These are phyloP conservation scores for Ophiostoma angusticollis DNA, from an alignment of 2,329 filamentous ascomycete species.

Conservation along the genomic window DNA sequence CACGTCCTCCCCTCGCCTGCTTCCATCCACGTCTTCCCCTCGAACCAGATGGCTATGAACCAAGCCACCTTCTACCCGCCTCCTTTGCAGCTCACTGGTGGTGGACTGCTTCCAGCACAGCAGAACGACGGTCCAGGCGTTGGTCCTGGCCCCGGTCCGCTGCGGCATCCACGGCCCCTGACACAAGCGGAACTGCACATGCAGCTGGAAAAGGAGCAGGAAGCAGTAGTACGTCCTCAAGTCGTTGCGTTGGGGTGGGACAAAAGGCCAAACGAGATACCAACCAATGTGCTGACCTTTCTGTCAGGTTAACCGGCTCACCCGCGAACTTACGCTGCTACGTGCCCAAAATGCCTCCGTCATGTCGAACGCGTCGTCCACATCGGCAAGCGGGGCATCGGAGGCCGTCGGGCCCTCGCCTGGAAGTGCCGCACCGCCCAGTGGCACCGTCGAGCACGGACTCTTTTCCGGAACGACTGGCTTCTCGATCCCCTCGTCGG, in stretches of 20 bases:
- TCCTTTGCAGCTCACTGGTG: conserved; percentile 11
- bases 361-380: conserved; percentile 51
- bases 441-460: conserved; percentile 31
- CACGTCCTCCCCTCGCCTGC: conserved; percentile 47
- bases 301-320: conserved; percentile 74
- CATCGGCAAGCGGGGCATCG: conserved; percentile 34
- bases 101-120: conserved; percentile 10
- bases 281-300: neutral
- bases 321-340: conserved; percentile 75
- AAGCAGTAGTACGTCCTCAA: conserved; percentile 76
- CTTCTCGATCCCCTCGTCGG: conserved; percentile 42
- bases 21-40: conserved; percentile 45
- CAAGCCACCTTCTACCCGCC: conserved; percentile 23
- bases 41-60: conserved; percentile 39
- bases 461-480: conserved; percentile 44
- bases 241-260: too few relatives aligned
- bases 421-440: conserved; percentile 22
- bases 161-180: conserved; percentile 75
- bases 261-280: neutral
- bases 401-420: conserved; percentile 18
- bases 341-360: conserved; percentile 58
- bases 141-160: conserved; percentile 51
- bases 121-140: conserved; percentile 30
- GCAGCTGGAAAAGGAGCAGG: conserved; percentile 88
- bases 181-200: conserved; percentile 81